Evolutionary conservation across 2,329 filamentous ascomycete species (phyloP), one percentile per base, ranked within the genome.

Genomic region (Corinectria fuckeliana): DNA sequence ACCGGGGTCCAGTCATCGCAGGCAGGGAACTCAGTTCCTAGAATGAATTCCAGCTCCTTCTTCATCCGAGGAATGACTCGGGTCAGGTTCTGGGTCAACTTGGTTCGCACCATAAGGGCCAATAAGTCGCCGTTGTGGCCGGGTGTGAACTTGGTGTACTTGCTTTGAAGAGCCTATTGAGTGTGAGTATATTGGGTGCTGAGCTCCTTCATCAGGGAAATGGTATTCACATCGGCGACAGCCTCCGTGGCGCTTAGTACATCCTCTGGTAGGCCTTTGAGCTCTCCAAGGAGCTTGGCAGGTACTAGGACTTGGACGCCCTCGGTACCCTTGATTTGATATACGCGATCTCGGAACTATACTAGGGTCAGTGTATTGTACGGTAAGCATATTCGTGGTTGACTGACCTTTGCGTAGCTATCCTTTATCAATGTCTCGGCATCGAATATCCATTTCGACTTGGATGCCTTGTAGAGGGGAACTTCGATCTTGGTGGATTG

Each of bases 1-100:
- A 85, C 78, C 0, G 82, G 69, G 1, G 80, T 85, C 85, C 85
- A 87, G 60, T 86, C 83, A 54, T 80, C 72, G 62, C 81, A 84
- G 14, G 75, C 70, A 5, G 81, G 80, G 38, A 84, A 82, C 66
- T 83, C 81, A 1, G 77, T 77, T 10, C 74, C 76, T 5, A 81
- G 61, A 23, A 82, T 76, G 59, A 77, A 72, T 58, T 83, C 79
- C 18, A 84, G 71, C 65, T 83, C 82, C 21, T 76, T 71, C 56
- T 79, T 81, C 20, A 84, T 74, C 54, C 75, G 76, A 5, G 81
- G 80, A 1, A 79, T 72, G 48, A 83, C 75, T 18, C 78, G 75
- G 2, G 77, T 76, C 2, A 83, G 71, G 50, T 83, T 81, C 52
- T 82, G 80, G 0, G 80, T 79, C 42, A 83, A 70, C 60, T 79